Evolutionary conservation across 192 early-diverging fungal species (phyloP).

Genomic region (Coemansia biformis): DNA sequence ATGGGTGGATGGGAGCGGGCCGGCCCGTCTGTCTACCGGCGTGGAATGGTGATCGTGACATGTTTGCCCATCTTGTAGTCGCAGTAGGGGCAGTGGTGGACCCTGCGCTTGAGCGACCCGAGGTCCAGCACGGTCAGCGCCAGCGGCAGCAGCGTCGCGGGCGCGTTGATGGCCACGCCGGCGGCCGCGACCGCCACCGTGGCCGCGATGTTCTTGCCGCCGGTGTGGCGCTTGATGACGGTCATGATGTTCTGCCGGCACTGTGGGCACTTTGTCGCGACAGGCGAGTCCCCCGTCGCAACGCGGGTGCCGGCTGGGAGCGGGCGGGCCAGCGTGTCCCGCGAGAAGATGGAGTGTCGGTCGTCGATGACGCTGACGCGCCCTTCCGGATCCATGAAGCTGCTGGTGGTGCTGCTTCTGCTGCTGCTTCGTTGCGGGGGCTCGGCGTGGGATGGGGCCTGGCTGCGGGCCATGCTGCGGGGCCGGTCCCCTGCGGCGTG

Average conservation of each 20-base stretch:
- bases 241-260: constrained; percentile 30
- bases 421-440: background rate
- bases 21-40: constrained; percentile 5
- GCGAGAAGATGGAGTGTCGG: constrained; percentile 31
- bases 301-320: constrained; percentile 32
- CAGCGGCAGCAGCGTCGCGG: constrained; percentile 32
- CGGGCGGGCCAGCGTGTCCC: constrained; percentile 8
- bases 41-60: constrained; percentile 39
- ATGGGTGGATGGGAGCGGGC: too few relatives aligned
- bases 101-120: constrained; percentile 38
- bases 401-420: too few relatives aligned
- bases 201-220: constrained; percentile 41
- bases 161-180: constrained; percentile 37
- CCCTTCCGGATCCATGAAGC: background rate
- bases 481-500: too few relatives aligned
- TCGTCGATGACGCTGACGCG: constrained; percentile 28
- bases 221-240: constrained; percentile 30
- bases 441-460: constrained; percentile 1
- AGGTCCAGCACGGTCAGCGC: constrained; percentile 40
- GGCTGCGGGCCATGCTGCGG: constrained; percentile 6
- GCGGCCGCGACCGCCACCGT: constrained; percentile 28
- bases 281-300: constrained; percentile 16
- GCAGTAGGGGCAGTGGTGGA: constrained; percentile 42
- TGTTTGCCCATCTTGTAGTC: constrained; percentile 44
- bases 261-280: constrained; percentile 28